These are phyloP conservation scores for Hypoxylon sp. DNA, from an alignment of 2,329 filamentous ascomycete genomes.

Conservation along the genomic window DNA sequence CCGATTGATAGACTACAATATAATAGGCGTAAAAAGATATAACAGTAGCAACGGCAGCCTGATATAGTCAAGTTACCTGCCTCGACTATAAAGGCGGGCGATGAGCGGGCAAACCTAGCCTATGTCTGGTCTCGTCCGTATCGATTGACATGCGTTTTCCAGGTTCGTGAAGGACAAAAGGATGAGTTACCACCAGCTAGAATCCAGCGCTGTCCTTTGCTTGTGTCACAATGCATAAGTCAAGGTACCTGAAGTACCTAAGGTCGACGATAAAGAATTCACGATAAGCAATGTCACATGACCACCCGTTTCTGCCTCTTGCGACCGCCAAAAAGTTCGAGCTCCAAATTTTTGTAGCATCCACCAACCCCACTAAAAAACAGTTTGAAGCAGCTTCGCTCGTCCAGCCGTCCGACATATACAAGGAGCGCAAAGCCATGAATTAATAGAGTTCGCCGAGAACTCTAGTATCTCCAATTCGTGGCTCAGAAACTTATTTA, in stretches of 20 bases:
- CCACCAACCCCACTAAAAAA: slow-evolving; percentile 43
- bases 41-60: background rate
- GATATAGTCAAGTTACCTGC: slow-evolving; percentile 12
- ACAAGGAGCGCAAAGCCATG: slow-evolving; percentile 29
- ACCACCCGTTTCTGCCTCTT: slow-evolving; percentile 56
- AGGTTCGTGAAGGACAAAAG: background rate
- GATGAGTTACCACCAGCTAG: slow-evolving; percentile 1
- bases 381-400: slow-evolving; percentile 12
- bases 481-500: background rate
- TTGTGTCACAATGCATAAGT: slow-evolving; percentile 13
- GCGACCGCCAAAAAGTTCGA: slow-evolving; percentile 63
- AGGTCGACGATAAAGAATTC: slow-evolving; percentile 18
- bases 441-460: slow-evolving; percentile 35
- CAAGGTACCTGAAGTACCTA: background rate
- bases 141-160: background rate
- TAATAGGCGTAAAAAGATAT: background rate
- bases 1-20: background rate
- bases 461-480: slow-evolving; percentile 2
- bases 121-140: background rate
- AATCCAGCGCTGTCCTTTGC: slow-evolving; percentile 2
- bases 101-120: background rate
- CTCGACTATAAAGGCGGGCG: background rate
- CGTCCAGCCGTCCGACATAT: slow-evolving; percentile 31
- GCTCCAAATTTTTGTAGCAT: slow-evolving; percentile 37
- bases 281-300: slow-evolving; percentile 38